Base-by-base conservation (phyloP, 192 early-diverging fungal genomes). In the Backusella parvicylindrica region DNA sequence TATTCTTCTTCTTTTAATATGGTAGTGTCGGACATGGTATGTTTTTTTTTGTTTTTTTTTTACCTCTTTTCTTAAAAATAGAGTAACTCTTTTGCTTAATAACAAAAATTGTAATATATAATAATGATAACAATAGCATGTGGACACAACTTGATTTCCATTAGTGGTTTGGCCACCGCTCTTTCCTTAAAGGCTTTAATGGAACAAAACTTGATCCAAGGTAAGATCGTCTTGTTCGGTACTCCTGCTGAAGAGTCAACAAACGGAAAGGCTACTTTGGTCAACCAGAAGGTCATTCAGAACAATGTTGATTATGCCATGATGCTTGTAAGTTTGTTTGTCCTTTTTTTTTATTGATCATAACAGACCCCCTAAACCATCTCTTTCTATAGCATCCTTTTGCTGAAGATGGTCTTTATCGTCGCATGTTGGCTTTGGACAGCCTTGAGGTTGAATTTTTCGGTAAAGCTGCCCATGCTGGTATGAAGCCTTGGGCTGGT, bases 231-330 rank as follows among this genome's bases (percentile, higher is more conserved):
- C 23, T 64, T 93, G 74, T 90, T 86, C 77, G 92, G 91, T n/a
- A 90, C 90, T 7, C 90, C 92, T 12, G 88, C 89, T 18, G 89
- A 92, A 75, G 91, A 92, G 75, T 81, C 78, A 1, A 77, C 79
- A 8, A 89, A 89, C 43, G 95, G 94, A 40, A 96, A 96, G 75
- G 88, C 93, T 38, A 79, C 72, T 12, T 84, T 96, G 78, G 82
- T 92, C 16, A 74, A 92, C n/a, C 69, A 79, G 2, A 89, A 88
- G 8, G 87, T 88, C 3, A 89, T 95, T 74, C 79, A 92, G 18
- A 84, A 82, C 73, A 72, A 68, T 0, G 75, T 88, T 28, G 92
- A 93, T 70, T 71, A 89, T 18, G 86, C 91, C 70, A 81, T 96
- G 86, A 96, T 96, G 93, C 76, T 90, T 47, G 75, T 76, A 70